phyloP scores from a whole-genome alignment of 1,139 yeast genomes.

The Hanseniaspora gamundiae region DNA sequence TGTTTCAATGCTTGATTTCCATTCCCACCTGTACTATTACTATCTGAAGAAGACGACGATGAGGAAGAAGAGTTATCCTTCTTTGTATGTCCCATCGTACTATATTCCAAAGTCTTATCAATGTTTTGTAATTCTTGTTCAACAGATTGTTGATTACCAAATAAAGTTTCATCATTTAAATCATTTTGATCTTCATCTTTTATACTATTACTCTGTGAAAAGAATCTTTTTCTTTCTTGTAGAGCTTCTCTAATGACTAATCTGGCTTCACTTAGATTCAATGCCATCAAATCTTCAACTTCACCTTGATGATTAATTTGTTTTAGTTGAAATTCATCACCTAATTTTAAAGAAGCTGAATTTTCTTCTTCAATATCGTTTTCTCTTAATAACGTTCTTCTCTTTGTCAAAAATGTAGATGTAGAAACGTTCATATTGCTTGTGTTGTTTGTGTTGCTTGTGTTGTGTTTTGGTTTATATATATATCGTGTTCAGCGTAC shows the following conservation, averaged over 20 bases:
- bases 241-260: slow-evolving; percentile 83
- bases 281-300: slow-evolving; percentile 64
- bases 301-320: slow-evolving; percentile 77
- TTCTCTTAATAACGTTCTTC: slow-evolving; percentile 45
- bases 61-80: slow-evolving; percentile 24
- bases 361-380: slow-evolving; percentile 77
- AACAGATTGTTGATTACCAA: slow-evolving; percentile 22
- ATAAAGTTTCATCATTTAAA: slow-evolving; percentile 22
- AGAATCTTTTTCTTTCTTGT: slow-evolving; percentile 56
- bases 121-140: slow-evolving; percentile 26
- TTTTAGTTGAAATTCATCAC: slow-evolving; percentile 78
- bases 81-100: slow-evolving; percentile 27
- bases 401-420: slow-evolving; percentile 73
- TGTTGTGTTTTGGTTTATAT: slow-evolving; percentile 41
- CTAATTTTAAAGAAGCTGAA: slow-evolving; percentile 73
- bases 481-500: no score
- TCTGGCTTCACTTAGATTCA: slow-evolving; percentile 82
- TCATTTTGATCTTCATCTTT: slow-evolving; percentile 13
- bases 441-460: slow-evolving; percentile 9
- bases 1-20: slow-evolving; percentile 73
- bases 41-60: not conserved
- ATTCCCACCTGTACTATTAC: slow-evolving; percentile 50
- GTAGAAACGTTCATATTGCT: slow-evolving; percentile 71
- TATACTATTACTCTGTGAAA: slow-evolving; percentile 16
- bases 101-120: slow-evolving; percentile 23